phyloP scores from a whole-genome alignment of 2,329 filamentous ascomycete species.

The Balansia obtecta region DNA sequence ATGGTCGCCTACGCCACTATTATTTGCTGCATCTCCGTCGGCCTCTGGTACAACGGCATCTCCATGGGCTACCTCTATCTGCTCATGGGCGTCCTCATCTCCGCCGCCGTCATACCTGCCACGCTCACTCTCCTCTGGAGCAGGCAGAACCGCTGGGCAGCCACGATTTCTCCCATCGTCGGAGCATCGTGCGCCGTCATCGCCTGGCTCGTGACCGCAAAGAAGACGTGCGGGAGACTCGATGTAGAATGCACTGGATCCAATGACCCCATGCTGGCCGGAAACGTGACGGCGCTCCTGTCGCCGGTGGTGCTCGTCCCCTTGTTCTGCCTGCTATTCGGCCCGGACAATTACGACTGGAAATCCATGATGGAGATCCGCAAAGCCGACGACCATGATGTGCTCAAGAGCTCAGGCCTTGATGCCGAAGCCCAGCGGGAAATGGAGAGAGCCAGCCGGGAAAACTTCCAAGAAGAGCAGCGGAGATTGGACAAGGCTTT shows the following conservation, averaged over 20 bases:
- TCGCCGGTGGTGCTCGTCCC: constrained; percentile 66
- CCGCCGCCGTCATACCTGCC: constrained; percentile 70
- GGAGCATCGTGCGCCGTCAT: constrained; percentile 55
- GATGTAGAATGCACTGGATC: constrained; percentile 64
- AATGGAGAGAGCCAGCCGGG: no score
- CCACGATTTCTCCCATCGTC: constrained; percentile 52
- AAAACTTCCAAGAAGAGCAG: constrained; percentile 32
- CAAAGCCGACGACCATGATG: constrained; percentile 64
- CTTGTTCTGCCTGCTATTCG: constrained; percentile 51
- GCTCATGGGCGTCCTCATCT: constrained; percentile 87
- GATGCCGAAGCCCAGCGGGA: constrained; percentile 14
- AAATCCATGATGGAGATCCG: constrained; percentile 69
- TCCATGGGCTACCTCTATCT: constrained; percentile 83
- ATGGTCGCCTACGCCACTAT: constrained; percentile 60
- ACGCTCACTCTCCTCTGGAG: constrained; percentile 72
- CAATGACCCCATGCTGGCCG: constrained; percentile 78
- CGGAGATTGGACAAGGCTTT: constrained; percentile 40
- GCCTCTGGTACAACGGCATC: constrained; percentile 61
- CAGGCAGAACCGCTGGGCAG: constrained; percentile 63
- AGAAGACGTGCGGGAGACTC: constrained; percentile 54
- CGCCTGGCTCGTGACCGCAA: constrained; percentile 65
- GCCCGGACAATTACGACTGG: constrained; percentile 70
- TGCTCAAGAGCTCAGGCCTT: constrained; percentile 48
- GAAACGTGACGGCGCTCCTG: constrained; percentile 72
- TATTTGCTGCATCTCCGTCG: constrained; percentile 69